Percentiles rank a stretch among this genome's conserved stretches.
Evolutionary conservation across 306 rosid species (phyloP).

Genomic region (Dalbergia cultrata): DNA sequence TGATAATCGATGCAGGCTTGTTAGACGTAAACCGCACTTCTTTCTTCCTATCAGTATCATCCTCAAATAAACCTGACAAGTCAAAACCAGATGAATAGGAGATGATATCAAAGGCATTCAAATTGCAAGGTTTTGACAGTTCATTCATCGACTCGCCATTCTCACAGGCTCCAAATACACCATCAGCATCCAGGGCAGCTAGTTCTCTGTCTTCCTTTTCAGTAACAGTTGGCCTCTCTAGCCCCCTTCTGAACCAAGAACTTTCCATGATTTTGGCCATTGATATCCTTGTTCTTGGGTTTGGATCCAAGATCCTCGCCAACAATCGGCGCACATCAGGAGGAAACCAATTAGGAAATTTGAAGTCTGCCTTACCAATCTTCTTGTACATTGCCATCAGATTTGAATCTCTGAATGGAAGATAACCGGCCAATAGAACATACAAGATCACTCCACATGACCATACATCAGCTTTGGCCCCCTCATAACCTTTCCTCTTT

Average conservation of each 20-base stretch:
- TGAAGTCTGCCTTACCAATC: constrained; percentile 75
- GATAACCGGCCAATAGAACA: constrained; percentile 93
- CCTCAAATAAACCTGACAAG: constrained; percentile 85
- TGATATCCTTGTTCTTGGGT: constrained; percentile 75
- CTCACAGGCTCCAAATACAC: constrained; percentile 58
- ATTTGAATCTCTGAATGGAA: constrained; percentile 85
- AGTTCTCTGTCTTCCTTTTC: constrained; percentile 45
- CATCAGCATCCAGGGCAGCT: constrained; percentile 62
- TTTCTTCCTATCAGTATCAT: constrained; percentile 55
- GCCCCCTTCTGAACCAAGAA: constrained; percentile 78
- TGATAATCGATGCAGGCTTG: constrained; percentile 68
- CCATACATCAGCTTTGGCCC: constrained; percentile 90
- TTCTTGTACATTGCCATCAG: constrained; percentile 89
- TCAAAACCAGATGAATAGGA: constrained; percentile 90
- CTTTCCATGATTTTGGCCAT: constrained; percentile 68
- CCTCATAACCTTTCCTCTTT: constrained; percentile 81
- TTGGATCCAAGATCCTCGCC: constrained; percentile 85
- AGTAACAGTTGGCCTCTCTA: constrained; percentile 48
- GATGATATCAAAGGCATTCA: constrained; percentile 90
- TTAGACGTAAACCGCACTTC: constrained; percentile 74
- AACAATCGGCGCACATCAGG: constrained; percentile 68
- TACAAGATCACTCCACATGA: constrained; percentile 90
- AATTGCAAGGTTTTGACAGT: constrained; percentile 62
- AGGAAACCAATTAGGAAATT: constrained; percentile 85
- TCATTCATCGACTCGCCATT: constrained; percentile 50